Conservation (phyloP, 306 rosid species). For the Leucaena leucocephala region DNA sequence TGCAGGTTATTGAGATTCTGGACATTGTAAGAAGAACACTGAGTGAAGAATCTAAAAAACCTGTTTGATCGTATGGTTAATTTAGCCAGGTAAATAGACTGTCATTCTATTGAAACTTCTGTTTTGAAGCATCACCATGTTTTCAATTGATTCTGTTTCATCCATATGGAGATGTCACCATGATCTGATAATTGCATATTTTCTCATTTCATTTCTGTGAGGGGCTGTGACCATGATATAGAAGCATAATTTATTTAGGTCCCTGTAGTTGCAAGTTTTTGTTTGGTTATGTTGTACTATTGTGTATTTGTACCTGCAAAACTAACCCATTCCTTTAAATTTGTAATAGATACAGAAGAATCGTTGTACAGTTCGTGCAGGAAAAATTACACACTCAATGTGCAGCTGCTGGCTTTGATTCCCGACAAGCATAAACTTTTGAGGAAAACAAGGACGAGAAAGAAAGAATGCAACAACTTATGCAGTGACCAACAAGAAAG, state of each 20-base stretch:
- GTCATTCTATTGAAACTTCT: conserved; percentile 15
- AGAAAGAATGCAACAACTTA: conserved; percentile 32
- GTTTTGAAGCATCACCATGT: conserved; percentile 11
- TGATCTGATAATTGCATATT: conserved; percentile 14
- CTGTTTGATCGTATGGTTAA: conserved; percentile 38
- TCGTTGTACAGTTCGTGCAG: conserved; percentile 43
- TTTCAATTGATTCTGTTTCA: conserved; percentile 8
- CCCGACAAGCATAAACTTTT: conserved; percentile 8
- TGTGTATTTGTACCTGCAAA: conserved; percentile 22
- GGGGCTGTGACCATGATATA: conserved; percentile 21
- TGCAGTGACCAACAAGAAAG: conserved; percentile 15
- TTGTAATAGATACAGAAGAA: conserved; percentile 31
- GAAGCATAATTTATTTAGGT: conserved; percentile 27
- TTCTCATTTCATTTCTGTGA: conserved; percentile 9
- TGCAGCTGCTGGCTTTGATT: conserved; percentile 30
- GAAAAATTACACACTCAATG: conserved; percentile 23
- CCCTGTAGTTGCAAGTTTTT: neutral
- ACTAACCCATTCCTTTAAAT: conserved; percentile 24
- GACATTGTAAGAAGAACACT: conserved; percentile 80
- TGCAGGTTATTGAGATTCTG: conserved; percentile 76
- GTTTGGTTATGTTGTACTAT: conserved; percentile 20
- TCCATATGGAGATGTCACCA: conserved; percentile 3
- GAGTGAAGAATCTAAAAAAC: conserved; percentile 46
- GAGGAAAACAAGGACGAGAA: conserved; percentile 18
- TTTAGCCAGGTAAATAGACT: conserved; percentile 47